Evolutionary conservation across 2,329 filamentous ascomycete genomes (phyloP).

Genomic region (Colletotrichum acutatum): DNA sequence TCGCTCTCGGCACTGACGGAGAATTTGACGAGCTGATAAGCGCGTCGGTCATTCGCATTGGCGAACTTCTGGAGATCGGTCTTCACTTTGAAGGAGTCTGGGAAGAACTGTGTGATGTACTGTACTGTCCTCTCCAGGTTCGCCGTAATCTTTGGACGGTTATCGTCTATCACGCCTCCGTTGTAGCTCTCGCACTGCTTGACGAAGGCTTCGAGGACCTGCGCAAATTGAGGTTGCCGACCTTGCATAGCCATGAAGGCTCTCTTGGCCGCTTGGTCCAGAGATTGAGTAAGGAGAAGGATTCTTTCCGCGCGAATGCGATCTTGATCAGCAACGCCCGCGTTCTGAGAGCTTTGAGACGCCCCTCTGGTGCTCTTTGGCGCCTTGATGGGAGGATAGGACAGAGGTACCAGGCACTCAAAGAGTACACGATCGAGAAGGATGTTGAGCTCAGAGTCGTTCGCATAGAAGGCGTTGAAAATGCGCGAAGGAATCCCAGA

Average conservation of each 20-base stretch:
- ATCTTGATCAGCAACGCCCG: slow-evolving; percentile 71
- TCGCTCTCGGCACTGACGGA: slow-evolving; percentile 87
- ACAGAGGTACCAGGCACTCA: slow-evolving; percentile 89
- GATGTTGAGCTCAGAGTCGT: slow-evolving; percentile 86
- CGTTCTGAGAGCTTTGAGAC: slow-evolving; percentile 53
- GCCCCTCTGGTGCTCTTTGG: slow-evolving; percentile 68
- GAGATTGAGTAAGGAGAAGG: slow-evolving; percentile 80
- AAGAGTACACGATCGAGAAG: slow-evolving; percentile 87
- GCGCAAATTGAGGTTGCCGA: slow-evolving; percentile 79
- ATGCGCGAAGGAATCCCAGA: slow-evolving; percentile 86
- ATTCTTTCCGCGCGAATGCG: slow-evolving; percentile 86
- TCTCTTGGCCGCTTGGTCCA: slow-evolving; percentile 82
- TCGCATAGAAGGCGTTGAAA: slow-evolving; percentile 89
- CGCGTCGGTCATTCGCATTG: slow-evolving; percentile 88
- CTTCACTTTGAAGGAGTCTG: slow-evolving; percentile 77
- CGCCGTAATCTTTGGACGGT: slow-evolving; percentile 75
- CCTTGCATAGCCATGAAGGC: slow-evolving; percentile 90
- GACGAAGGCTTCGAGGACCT: slow-evolving; percentile 80
- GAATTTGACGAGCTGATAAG: slow-evolving; percentile 89
- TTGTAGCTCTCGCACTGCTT: slow-evolving; percentile 91
- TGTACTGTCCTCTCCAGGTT: slow-evolving; percentile 79
- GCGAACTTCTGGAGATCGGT: slow-evolving; percentile 90
- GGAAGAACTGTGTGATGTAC: slow-evolving; percentile 78
- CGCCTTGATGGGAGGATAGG: slow-evolving; percentile 75
- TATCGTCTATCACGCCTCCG: slow-evolving; percentile 82